Evolutionary conservation across 2,329 filamentous ascomycete species (phyloP).

Genomic region (Tympanopsis confertula): DNA sequence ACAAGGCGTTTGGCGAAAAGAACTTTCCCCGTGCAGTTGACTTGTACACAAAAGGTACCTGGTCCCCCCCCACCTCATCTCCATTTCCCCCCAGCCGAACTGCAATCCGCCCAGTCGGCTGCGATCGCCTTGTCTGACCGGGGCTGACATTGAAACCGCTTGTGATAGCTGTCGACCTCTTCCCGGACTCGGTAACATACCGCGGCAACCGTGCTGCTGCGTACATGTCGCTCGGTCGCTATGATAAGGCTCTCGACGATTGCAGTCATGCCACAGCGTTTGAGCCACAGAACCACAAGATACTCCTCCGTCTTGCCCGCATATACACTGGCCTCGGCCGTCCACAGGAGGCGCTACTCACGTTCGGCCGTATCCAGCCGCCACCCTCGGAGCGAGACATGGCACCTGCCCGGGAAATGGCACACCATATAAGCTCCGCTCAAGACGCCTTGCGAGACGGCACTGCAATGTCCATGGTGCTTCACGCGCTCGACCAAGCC

Average conservation of each 20-base stretch:
- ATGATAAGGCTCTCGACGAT: conserved; percentile 71
- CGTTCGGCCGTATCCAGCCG: conserved; percentile 70
- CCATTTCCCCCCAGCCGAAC: no score
- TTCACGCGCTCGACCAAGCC: conserved; percentile 84
- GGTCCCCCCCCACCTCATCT: no score
- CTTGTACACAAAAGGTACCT: conserved; percentile 90
- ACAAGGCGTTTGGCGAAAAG: conserved; percentile 93
- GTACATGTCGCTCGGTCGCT: conserved; percentile 77
- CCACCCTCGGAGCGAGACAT: conserved; percentile 76
- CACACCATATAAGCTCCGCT: conserved; percentile 68
- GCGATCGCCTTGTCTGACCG: no score
- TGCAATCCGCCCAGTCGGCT: no score
- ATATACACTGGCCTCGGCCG: conserved; percentile 81
- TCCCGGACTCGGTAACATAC: conserved; percentile 78
- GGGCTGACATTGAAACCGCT: no score
- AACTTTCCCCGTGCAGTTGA: conserved; percentile 80
- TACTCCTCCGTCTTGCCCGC: conserved; percentile 74
- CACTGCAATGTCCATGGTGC: conserved; percentile 76
- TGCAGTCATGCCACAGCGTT: conserved; percentile 71
- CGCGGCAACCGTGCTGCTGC: conserved; percentile 91
- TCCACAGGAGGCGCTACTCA: conserved; percentile 74
- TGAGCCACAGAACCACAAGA: conserved; percentile 78
- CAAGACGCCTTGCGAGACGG: conserved; percentile 65
- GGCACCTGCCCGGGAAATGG: conserved; percentile 73
- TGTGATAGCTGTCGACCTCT: conserved; percentile 77